phyloP scores from a whole-genome alignment of 2,329 filamentous ascomycete species.

The Penicillium sp. region DNA sequence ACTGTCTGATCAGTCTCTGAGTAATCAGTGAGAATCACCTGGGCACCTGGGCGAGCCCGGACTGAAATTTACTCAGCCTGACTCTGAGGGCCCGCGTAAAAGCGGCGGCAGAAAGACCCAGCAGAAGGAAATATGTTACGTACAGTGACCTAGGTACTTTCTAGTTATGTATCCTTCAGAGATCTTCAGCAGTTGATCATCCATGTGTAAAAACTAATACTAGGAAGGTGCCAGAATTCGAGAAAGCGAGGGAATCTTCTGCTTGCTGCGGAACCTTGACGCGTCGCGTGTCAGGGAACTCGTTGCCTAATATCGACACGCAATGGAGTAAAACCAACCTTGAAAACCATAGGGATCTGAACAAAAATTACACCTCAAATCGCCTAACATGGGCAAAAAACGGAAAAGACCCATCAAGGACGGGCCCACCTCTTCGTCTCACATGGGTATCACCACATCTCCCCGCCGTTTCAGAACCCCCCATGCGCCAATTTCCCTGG shows the following conservation, averaged over 20 bases:
- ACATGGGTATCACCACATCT: conserved; percentile 27
- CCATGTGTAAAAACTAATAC: neutral
- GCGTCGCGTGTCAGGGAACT: conserved; percentile 3
- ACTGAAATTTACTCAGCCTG: too few species aligned
- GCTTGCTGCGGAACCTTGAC: neutral
- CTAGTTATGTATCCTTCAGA: neutral
- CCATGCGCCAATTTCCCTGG: conserved; percentile 7
- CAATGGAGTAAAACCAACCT: neutral
- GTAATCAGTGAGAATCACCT: too few species aligned
- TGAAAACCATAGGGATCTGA: neutral
- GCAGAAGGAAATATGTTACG: too few species aligned
- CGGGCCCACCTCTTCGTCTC: conserved; percentile 18
- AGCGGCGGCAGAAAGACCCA: too few species aligned
- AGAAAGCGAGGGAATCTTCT: neutral
- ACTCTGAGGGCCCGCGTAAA: too few species aligned
- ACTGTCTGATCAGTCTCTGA: too few species aligned
- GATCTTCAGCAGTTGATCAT: neutral
- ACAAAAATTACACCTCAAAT: neutral
- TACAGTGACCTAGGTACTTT: too few species aligned
- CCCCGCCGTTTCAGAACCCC: conserved; percentile 19
- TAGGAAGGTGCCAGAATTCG: too few species aligned
- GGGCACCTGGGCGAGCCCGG: too few species aligned
- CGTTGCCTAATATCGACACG: neutral
- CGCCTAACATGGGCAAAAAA: conserved; percentile 40
- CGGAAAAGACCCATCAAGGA: conserved; percentile 42